A percentile compares a stretch with the other conserved stretches of the same genome.
phyloP scores from a whole-genome alignment of 2,329 filamentous ascomycete species.

The Sarocladium oryzae region DNA sequence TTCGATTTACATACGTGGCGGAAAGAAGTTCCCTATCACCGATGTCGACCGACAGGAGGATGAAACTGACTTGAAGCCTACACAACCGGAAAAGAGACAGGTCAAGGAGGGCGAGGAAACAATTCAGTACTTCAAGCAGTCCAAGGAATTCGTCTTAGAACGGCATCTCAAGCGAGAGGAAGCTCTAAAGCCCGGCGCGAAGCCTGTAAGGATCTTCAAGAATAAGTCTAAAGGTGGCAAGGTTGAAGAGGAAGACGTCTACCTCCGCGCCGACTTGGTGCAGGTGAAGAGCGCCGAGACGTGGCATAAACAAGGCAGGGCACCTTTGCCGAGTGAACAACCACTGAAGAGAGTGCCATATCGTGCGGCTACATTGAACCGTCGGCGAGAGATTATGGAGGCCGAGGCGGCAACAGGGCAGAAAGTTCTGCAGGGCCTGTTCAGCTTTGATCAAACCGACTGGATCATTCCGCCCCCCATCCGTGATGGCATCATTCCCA shows the following conservation, averaged over 20 bases:
- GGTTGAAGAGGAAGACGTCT: constrained; percentile 73
- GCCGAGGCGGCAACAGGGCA: constrained; percentile 71
- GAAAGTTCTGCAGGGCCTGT: constrained; percentile 82
- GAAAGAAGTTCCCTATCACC: constrained; percentile 48
- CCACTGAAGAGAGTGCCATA: constrained; percentile 85
- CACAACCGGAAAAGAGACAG: constrained; percentile 65
- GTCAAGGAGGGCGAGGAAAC: constrained; percentile 72
- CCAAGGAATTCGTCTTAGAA: constrained; percentile 76
- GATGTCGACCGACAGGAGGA: constrained; percentile 76
- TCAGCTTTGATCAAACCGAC: constrained; percentile 77
- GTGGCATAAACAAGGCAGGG: constrained; percentile 94
- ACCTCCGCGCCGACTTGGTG: constrained; percentile 69
- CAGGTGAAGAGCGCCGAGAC: constrained; percentile 87
- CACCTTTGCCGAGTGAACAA: constrained; percentile 60
- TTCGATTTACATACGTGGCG: constrained; percentile 58
- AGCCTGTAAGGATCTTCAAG: constrained; percentile 67
- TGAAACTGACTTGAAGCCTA: constrained; percentile 65
- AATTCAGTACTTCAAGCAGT: constrained; percentile 81
- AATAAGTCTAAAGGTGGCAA: constrained; percentile 69
- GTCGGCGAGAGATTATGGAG: constrained; percentile 84
- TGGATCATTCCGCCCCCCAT: constrained; percentile 94
- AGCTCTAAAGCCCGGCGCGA: constrained; percentile 64
- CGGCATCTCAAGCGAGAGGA: constrained; percentile 89
- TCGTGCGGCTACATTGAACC: constrained; percentile 80
- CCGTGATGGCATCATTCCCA: constrained; percentile 76